A percentile compares a stretch with the other conserved stretches of the same genome.
phyloP scores from a whole-genome alignment of 306 rosid species.

The Cucurbita pepo region DNA sequence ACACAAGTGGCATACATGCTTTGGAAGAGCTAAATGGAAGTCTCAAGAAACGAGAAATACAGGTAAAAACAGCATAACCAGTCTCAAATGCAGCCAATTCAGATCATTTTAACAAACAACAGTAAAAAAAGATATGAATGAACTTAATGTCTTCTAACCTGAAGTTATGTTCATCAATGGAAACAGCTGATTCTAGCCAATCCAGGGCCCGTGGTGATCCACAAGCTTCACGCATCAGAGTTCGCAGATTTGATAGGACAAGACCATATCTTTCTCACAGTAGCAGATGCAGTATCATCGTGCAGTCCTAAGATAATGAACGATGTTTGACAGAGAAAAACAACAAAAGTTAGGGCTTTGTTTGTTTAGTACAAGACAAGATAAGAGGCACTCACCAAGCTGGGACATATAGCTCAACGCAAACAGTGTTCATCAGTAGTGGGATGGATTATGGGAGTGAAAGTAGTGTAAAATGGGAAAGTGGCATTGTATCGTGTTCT shows the following conservation, averaged over 20 bases:
- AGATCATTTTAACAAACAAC: background rate
- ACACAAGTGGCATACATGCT: conserved; percentile 23
- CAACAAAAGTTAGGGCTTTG: background rate
- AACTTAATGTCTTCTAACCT: background rate
- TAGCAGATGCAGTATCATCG: conserved; percentile 63
- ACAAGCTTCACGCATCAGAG: conserved; percentile 65
- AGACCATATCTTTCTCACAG: conserved; percentile 73
- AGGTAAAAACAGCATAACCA: conserved; percentile 29
- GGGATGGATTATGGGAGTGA: background rate
- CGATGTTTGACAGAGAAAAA: conserved; percentile 22
- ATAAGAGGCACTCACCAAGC: background rate
- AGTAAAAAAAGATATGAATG: background rate
- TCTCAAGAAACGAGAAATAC: conserved; percentile 16
- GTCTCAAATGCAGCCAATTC: background rate
- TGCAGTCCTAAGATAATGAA: conserved; percentile 47
- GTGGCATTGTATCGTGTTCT: background rate
- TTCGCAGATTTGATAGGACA: conserved; percentile 46
- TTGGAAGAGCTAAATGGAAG: conserved; percentile 14
- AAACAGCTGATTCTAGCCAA: conserved; percentile 80
- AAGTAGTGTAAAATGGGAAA: background rate
- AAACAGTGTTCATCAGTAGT: background rate
- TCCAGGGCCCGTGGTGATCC: conserved; percentile 74
- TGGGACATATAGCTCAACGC: background rate
- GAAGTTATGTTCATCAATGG: background rate
- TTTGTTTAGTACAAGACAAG: background rate